These are phyloP conservation scores for Corymbia maculata DNA, from an alignment of 345 rosid species.

Conservation along the genomic window DNA sequence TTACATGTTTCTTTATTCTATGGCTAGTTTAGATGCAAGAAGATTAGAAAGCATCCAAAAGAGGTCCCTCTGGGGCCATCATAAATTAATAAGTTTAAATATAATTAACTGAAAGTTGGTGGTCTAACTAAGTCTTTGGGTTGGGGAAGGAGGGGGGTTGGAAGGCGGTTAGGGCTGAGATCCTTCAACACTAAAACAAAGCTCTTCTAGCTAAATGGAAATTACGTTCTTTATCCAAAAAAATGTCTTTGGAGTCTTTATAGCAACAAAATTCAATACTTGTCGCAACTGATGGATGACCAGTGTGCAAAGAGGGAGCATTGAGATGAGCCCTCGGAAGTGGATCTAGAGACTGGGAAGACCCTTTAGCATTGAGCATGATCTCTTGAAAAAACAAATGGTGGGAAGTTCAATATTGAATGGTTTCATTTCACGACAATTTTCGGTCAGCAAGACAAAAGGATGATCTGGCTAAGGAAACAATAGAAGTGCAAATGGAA, in stretches of 20 bases:
- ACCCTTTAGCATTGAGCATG: neutral
- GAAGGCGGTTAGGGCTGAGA: neutral
- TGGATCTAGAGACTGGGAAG: neutral
- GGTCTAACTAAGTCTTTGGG: too few species aligned
- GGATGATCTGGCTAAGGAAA: neutral
- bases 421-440: neutral
- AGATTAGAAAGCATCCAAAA: neutral
- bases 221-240: neutral
- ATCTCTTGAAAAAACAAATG: neutral
- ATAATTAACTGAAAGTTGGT: neutral
- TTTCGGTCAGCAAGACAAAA: neutral
- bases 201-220: neutral
- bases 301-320: neutral
- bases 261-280: neutral
- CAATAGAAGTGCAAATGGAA: neutral
- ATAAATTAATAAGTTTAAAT: neutral
- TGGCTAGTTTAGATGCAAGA: neutral
- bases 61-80: neutral
- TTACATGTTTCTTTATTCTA: neutral
- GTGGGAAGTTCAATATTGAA: neutral
- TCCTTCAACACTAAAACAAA: neutral
- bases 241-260: neutral
- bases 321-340: neutral
- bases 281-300: neutral
- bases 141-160: too few species aligned